Percentiles rank a stretch among this genome's conserved stretches.
Conservation (phyloP, 306 rosid species). For the Gillenia trifoliata region DNA sequence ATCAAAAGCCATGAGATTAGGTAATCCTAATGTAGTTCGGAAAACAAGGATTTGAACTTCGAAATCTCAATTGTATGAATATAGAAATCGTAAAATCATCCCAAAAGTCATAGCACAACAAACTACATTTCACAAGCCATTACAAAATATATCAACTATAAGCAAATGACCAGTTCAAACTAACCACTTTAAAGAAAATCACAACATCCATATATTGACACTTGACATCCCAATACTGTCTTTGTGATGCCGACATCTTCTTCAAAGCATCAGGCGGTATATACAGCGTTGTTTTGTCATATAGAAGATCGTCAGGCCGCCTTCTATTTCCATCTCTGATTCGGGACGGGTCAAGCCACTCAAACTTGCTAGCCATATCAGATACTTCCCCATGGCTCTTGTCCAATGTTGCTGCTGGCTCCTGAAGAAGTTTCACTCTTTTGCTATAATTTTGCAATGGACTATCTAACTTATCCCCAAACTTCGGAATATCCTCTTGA, state of each 20-base stretch:
- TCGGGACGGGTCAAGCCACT: slow-evolving; percentile 83
- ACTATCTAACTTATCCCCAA: slow-evolving; percentile 19
- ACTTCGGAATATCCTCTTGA: slow-evolving; percentile 44
- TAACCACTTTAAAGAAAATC: slow-evolving; percentile 94
- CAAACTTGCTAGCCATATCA: slow-evolving; percentile 71
- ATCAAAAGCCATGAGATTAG: slow-evolving; percentile 11
- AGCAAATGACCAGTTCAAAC: slow-evolving; percentile 23
- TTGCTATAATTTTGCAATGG: slow-evolving; percentile 49
- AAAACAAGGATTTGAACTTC: slow-evolving; percentile 10
- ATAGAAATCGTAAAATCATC: background rate
- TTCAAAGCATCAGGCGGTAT: slow-evolving; percentile 73
- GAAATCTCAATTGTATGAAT: background rate
- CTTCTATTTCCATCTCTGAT: slow-evolving; percentile 73
- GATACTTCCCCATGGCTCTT: slow-evolving; percentile 39
- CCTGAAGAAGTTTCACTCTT: slow-evolving; percentile 58
- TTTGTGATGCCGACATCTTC: slow-evolving; percentile 91
- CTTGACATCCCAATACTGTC: slow-evolving; percentile 89
- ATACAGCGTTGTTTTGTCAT: slow-evolving; percentile 61
- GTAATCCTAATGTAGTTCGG: slow-evolving; percentile 2
- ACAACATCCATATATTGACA: slow-evolving; percentile 88
- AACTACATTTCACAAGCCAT: background rate
- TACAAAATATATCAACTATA: background rate
- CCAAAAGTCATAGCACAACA: background rate
- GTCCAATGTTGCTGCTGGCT: slow-evolving; percentile 19
- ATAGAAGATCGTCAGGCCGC: slow-evolving; percentile 60